Percentiles rank a stretch among this genome's conserved stretches.
Evolutionary conservation across 1,284 basidiomycete genomes (phyloP).

Genomic region (Ustilago cynodontis): DNA sequence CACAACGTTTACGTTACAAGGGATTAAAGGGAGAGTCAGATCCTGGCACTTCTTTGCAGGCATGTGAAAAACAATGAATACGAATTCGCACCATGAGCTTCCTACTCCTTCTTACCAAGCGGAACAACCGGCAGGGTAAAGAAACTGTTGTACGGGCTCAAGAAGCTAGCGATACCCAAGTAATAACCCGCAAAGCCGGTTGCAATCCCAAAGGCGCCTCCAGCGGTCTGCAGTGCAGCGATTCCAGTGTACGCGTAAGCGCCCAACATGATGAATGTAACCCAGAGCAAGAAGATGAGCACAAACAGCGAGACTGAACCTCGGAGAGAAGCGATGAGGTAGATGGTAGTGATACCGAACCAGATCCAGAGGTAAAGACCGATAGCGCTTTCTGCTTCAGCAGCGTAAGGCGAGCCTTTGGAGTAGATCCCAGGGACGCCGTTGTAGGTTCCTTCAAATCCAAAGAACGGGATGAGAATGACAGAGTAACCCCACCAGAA

Average conservation of each 20-base stretch:
- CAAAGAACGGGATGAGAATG: conserved; percentile 59
- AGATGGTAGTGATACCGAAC: conserved; percentile 59
- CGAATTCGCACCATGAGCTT: background rate
- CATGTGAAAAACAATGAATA: no score
- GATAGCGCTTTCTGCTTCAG: conserved; percentile 38
- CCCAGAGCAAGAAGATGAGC: conserved; percentile 47
- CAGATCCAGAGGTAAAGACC: conserved; percentile 56
- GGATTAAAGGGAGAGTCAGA: background rate
- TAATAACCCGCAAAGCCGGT: conserved; percentile 58
- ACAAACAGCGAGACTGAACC: conserved; percentile 47
- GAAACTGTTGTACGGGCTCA: conserved; percentile 51
- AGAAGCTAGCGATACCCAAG: conserved; percentile 47
- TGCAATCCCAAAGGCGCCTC: conserved; percentile 52
- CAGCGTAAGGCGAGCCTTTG: conserved; percentile 24
- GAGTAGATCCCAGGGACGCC: conserved; percentile 51
- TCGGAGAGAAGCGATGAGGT: conserved; percentile 40
- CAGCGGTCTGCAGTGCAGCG: conserved; percentile 27
- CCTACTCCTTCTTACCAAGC: conserved; percentile 38
- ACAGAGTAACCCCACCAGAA: conserved; percentile 62
- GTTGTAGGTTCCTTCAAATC: conserved; percentile 47
- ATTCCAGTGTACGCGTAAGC: conserved; percentile 35
- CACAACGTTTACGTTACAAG: no score
- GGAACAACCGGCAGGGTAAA: conserved; percentile 55
- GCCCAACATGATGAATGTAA: conserved; percentile 46
- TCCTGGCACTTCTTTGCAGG: no score